A percentile compares a stretch with the other conserved stretches of the same genome.
phyloP scores from a whole-genome alignment of 768 basidiomycete genomes.

The Mycena kentingensis region DNA sequence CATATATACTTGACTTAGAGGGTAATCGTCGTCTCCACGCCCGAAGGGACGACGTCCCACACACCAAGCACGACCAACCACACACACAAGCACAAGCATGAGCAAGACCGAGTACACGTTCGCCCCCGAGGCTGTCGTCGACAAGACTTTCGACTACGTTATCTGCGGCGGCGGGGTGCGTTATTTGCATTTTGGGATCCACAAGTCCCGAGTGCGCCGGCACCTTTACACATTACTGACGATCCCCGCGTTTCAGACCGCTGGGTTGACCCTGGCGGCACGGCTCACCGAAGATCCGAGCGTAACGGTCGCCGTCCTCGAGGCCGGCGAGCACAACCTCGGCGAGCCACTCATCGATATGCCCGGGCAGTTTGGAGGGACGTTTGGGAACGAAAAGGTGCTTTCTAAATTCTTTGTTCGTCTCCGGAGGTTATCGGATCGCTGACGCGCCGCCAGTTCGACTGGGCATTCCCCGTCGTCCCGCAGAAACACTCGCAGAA shows the following conservation, averaged over 20 bases:
- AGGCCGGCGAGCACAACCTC: slow-evolving; percentile 38
- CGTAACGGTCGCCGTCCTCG: slow-evolving; percentile 40
- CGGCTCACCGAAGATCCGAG: slow-evolving; percentile 43
- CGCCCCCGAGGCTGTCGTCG: slow-evolving; percentile 12
- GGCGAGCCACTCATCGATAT: slow-evolving; percentile 38
- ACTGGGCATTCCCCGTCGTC: slow-evolving; percentile 38
- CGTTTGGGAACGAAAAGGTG: slow-evolving; percentile 33
- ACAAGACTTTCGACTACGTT: slow-evolving; percentile 34
- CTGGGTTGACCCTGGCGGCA: slow-evolving; percentile 45
- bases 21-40: no score
- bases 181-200: neutral
- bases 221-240: neutral
- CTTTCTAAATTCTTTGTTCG: neutral
- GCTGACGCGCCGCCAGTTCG: slow-evolving; percentile 31
- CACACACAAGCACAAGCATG: no score
- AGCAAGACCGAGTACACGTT: neutral
- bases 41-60: no score
- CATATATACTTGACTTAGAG: no score
- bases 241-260: slow-evolving; percentile 22
- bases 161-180: slow-evolving; percentile 31
- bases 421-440: neutral
- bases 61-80: no score
- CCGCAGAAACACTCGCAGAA: slow-evolving; percentile 31
- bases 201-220: no score
- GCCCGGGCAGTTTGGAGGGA: slow-evolving; percentile 33